Evolutionary conservation across 1,139 yeast species (phyloP).

Genomic region (Zhuliangozyma parablackwelliae): DNA sequence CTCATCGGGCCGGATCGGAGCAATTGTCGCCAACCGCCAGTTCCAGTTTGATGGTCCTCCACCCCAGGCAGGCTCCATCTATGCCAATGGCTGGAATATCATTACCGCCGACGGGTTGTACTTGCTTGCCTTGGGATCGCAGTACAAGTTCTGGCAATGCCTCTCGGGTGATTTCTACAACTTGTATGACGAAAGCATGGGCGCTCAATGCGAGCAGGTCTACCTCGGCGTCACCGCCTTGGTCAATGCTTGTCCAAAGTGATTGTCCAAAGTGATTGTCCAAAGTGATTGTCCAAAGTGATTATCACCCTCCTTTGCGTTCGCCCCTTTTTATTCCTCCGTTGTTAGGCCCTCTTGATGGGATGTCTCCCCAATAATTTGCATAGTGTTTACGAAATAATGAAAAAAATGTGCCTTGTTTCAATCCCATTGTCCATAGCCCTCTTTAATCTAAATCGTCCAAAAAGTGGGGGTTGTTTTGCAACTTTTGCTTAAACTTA

Average conservation of each 20-base stretch:
- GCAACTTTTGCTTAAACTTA: conserved; percentile 70
- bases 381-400: too few relatives aligned
- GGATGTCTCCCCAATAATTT: too few relatives aligned
- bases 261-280: too few relatives aligned
- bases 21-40: conserved; percentile 81
- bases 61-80: conserved; percentile 85
- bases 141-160: conserved; percentile 71
- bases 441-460: conserved; percentile 30
- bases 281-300: too few relatives aligned
- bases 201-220: conserved; percentile 48
- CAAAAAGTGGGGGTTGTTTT: conserved; percentile 77
- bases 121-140: conserved; percentile 64
- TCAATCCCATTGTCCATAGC: too few relatives aligned
- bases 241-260: too few relatives aligned
- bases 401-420: too few relatives aligned
- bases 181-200: conserved; percentile 68
- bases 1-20: conserved; percentile 66
- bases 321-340: too few relatives aligned
- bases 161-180: conserved; percentile 77
- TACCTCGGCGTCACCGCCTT: too few relatives aligned
- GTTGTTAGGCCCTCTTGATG: too few relatives aligned
- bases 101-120: conserved; percentile 50
- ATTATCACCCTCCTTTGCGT: too few relatives aligned
- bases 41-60: conserved; percentile 90
- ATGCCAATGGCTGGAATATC: conserved; percentile 77